phyloP scores from a whole-genome alignment of 352 stramenopile genomes.

The Globisporangium perplexum region DNA sequence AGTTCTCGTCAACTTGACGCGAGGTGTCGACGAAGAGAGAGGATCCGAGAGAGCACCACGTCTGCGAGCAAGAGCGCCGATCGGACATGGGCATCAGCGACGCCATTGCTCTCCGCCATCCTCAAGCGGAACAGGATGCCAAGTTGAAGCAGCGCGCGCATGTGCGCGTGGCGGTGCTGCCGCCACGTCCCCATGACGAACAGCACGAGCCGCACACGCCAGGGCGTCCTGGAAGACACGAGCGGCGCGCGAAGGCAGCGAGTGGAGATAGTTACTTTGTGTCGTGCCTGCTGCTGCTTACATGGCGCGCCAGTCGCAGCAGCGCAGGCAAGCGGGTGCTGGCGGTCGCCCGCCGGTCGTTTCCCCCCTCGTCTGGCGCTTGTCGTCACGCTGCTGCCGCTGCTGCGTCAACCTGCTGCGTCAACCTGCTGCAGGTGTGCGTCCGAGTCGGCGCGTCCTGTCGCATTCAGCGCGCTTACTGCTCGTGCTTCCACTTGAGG shows the following conservation, averaged over 20 bases:
- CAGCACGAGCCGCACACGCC: no score
- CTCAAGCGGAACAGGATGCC: no score
- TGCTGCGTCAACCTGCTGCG: not conserved
- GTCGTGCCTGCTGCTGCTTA: not conserved
- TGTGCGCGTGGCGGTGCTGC: not conserved
- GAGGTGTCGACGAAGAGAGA: no score
- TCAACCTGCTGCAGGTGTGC: not conserved
- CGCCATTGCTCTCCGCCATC: no score
- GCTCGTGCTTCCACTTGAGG: constrained; percentile 89
- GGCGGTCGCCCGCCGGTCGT: not conserved
- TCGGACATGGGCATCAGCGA: no score
- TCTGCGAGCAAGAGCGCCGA: no score
- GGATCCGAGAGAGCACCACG: no score
- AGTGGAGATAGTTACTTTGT: not conserved
- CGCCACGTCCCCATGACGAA: no score
- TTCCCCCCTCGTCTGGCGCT: not conserved
- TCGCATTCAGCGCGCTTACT: constrained; percentile 27
- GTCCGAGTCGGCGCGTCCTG: not conserved
- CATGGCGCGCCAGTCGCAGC: not conserved
- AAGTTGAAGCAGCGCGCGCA: not conserved
- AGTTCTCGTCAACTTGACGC: no score
- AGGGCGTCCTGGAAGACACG: no score
- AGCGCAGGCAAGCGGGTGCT: not conserved
- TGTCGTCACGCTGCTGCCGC: not conserved
- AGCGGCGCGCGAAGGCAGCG: not conserved